Evolutionary conservation across 768 basidiomycete genomes (phyloP).

Genomic region (Podaxis rugospora): DNA sequence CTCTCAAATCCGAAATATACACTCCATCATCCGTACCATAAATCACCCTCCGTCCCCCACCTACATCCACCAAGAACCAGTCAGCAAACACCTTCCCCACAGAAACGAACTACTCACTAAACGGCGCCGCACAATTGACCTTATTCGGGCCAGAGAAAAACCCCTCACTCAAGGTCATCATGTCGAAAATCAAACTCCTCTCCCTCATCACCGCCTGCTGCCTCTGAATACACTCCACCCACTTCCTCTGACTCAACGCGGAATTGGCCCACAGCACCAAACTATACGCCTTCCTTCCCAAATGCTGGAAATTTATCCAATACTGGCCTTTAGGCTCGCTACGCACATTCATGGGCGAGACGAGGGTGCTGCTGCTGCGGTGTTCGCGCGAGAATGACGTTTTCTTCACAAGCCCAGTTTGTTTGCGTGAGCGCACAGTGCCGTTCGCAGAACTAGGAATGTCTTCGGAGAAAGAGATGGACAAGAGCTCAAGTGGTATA

Average conservation of each 20-base stretch:
- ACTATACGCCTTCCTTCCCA: conserved; percentile 90
- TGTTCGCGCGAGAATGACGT: conserved; percentile 36
- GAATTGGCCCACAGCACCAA: conserved; percentile 91
- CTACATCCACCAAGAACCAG: conserved; percentile 33
- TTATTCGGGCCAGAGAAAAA: conserved; percentile 84
- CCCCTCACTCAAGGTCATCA: conserved; percentile 76
- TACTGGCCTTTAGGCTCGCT: conserved; percentile 78
- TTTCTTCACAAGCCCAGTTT: conserved; percentile 43
- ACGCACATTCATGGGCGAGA: conserved; percentile 47
- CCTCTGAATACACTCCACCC: conserved; percentile 88
- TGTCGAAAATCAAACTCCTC: conserved; percentile 83
- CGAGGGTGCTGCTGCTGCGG: conserved; percentile 32
- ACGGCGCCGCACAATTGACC: conserved; percentile 89
- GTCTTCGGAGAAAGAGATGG: conserved; percentile 78
- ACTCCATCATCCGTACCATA: conserved; percentile 99
- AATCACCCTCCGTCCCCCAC: conserved; percentile 76
- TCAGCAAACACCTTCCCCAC: conserved; percentile 3
- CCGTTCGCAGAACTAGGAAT: conserved; percentile 18
- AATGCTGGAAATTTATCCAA: conserved; percentile 89
- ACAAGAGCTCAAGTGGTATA: conserved; percentile 90
- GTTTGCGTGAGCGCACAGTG: conserved; percentile 32
- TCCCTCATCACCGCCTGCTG: conserved; percentile 86
- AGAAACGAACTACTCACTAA: conserved; percentile 55
- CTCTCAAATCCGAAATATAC: conserved; percentile 85
- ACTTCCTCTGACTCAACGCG: conserved; percentile 81